Percentiles rank a stretch among this genome's conserved stretches.
These are phyloP conservation scores for Nakazawaea wyomingensis DNA, from an alignment of 805 yeast species.

Conservation along the genomic window DNA sequence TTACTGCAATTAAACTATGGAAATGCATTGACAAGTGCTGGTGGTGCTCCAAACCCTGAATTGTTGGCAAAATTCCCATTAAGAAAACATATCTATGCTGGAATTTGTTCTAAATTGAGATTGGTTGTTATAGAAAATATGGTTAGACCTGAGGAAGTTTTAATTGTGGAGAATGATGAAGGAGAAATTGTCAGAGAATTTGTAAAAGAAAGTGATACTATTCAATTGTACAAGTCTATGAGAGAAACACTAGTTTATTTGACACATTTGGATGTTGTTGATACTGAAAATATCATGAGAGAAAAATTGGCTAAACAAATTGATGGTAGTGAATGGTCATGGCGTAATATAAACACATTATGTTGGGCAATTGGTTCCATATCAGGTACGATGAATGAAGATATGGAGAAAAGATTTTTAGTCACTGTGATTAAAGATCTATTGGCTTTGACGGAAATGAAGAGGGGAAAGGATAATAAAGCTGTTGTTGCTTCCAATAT, in stretches of 20 bases:
- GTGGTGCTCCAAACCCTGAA: slow-evolving; percentile 86
- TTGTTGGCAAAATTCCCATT: slow-evolving; percentile 71
- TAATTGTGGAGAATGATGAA: slow-evolving; percentile 96
- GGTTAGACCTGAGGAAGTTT: slow-evolving; percentile 98
- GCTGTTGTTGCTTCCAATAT: slow-evolving; percentile 99
- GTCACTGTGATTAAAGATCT: slow-evolving; percentile 92
- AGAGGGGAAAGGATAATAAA: slow-evolving; percentile 95
- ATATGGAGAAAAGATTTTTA: slow-evolving; percentile 89
- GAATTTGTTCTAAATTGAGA: slow-evolving; percentile 75
- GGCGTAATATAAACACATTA: slow-evolving; percentile 94
- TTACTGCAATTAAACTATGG: slow-evolving; percentile 60
- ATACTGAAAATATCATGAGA: slow-evolving; percentile 91
- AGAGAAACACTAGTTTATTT: slow-evolving; percentile 92
- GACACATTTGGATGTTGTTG: slow-evolving; percentile 91
- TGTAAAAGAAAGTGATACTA: slow-evolving; percentile 95
- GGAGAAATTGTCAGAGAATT: slow-evolving; percentile 98
- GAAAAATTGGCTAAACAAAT: slow-evolving; percentile 87
- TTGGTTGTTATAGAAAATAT: slow-evolving; percentile 92
- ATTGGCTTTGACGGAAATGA: slow-evolving; percentile 88
- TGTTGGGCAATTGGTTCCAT: slow-evolving; percentile 99
- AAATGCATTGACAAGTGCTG: slow-evolving; percentile 31
- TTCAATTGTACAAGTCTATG: slow-evolving; percentile 90
- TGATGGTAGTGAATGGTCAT: slow-evolving; percentile 97
- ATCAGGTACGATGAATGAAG: slow-evolving; percentile 98
- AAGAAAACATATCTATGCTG: slow-evolving; percentile 80